A percentile compares a stretch with the other conserved stretches of the same genome.
phyloP scores from a whole-genome alignment of 148 eudicot genomes.

The Pouteria glomerata region DNA sequence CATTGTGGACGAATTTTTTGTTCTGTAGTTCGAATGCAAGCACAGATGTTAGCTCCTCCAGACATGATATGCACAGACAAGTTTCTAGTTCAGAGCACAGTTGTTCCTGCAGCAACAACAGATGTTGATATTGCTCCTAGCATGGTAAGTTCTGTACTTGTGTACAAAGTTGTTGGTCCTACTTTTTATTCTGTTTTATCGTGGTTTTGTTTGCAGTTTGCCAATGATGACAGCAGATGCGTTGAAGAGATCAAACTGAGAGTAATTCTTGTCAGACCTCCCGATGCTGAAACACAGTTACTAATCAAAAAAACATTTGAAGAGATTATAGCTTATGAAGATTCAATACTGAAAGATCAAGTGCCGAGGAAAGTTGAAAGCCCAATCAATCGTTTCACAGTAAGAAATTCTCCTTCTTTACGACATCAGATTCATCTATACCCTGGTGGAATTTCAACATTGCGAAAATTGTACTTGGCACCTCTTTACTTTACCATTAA shows the following conservation, averaged over 20 bases:
- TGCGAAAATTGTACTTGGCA: too few species aligned
- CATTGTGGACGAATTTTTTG: neutral
- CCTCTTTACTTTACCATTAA: too few species aligned
- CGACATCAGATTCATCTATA: too few species aligned
- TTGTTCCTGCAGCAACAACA: constrained; percentile 62
- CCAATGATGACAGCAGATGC: constrained; percentile 44
- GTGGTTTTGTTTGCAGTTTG: constrained; percentile 38
- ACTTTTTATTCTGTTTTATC: constrained; percentile 16
- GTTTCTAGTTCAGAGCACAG: constrained; percentile 79
- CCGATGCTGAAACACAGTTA: constrained; percentile 44
- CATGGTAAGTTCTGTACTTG: constrained; percentile 37
- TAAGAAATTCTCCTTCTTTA: constrained; percentile 15
- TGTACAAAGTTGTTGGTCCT: neutral
- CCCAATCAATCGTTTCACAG: constrained; percentile 3
- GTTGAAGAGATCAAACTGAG: constrained; percentile 78
- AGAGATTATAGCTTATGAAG: constrained; percentile 29
- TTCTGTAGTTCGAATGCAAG: constrained; percentile 84
- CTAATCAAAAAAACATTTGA: constrained; percentile 41
- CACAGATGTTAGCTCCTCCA: constrained; percentile 50
- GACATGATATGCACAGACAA: constrained; percentile 92
- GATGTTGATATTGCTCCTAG: constrained; percentile 70
- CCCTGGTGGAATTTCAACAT: neutral
- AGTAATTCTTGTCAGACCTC: constrained; percentile 56
- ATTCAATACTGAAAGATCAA: constrained; percentile 20
- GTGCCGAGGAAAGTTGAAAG: constrained; percentile 11